Percentiles rank a stretch among this genome's conserved stretches.
phyloP scores from a whole-genome alignment of 345 rosid genomes.

The Pistacia vera region DNA sequence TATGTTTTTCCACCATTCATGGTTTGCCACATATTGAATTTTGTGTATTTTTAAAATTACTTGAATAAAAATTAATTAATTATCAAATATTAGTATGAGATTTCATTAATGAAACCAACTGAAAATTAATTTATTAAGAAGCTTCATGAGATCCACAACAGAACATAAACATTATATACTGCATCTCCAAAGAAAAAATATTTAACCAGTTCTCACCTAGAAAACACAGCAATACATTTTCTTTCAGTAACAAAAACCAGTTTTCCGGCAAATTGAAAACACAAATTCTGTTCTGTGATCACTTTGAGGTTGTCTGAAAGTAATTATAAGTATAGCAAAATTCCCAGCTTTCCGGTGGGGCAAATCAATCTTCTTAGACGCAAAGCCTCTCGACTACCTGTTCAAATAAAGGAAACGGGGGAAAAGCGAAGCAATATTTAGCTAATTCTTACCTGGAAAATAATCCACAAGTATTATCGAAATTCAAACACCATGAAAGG shows the following conservation, averaged over 20 bases:
- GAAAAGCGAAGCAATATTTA: neutral
- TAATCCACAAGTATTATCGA: neutral
- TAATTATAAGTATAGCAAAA: neutral
- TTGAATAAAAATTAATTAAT: too few relatives aligned
- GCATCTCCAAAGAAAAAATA: neutral
- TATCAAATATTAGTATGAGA: neutral
- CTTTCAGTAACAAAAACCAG: neutral
- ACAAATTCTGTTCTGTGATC: neutral
- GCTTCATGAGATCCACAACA: neutral
- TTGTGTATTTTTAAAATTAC: too few relatives aligned
- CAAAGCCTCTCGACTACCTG: slow-evolving; percentile 10
- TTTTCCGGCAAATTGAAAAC: neutral
- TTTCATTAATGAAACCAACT: neutral
- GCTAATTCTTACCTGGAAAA: neutral
- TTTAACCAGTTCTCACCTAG: neutral
- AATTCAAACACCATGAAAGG: neutral
- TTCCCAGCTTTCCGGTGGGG: neutral
- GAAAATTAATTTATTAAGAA: too few relatives aligned
- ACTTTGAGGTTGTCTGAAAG: neutral
- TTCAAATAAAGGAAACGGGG: neutral
- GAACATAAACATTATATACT: neutral
- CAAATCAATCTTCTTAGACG: neutral
- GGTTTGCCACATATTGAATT: too few relatives aligned
- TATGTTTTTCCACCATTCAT: too few relatives aligned
- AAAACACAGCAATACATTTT: neutral